phyloP scores from a whole-genome alignment of 371 early-diverging fungal genomes.

The Mortierella polycephala region DNA sequence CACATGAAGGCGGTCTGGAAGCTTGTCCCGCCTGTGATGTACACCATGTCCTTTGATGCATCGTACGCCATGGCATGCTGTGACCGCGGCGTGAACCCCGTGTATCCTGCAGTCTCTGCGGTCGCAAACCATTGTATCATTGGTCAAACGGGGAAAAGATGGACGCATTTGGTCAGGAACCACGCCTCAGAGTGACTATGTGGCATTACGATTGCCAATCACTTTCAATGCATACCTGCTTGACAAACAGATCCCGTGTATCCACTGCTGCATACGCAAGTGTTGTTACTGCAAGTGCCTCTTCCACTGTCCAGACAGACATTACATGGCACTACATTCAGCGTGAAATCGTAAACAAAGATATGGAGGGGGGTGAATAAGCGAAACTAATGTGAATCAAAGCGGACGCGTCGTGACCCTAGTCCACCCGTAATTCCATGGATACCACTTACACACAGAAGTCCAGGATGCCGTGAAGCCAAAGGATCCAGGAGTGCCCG shows the following conservation, averaged over 20 bases:
- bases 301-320: slow-evolving; percentile 24
- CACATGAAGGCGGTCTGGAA: neutral
- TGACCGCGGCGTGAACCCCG: slow-evolving; percentile 39
- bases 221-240: slow-evolving; percentile 20
- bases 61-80: slow-evolving; percentile 53
- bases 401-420: no score
- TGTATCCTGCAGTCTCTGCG: slow-evolving; percentile 29
- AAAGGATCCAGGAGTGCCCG: slow-evolving; percentile 14
- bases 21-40: slow-evolving; percentile 45
- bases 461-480: slow-evolving; percentile 33
- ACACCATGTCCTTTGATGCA: slow-evolving; percentile 36
- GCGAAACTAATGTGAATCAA: no score
- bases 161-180: neutral
- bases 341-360: neutral
- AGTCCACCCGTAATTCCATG: no score
- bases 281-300: slow-evolving; percentile 26
- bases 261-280: slow-evolving; percentile 20
- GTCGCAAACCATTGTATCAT: neutral
- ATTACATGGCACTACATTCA: slow-evolving; percentile 22
- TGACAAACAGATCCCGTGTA: slow-evolving; percentile 44
- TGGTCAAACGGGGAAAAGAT: neutral
- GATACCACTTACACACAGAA: slow-evolving; percentile 23
- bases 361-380: neutral
- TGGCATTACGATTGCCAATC: neutral
- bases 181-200: neutral